Evolutionary conservation across 2,329 filamentous ascomycete species (phyloP).

Genomic region (Graphilbum fragrans): DNA sequence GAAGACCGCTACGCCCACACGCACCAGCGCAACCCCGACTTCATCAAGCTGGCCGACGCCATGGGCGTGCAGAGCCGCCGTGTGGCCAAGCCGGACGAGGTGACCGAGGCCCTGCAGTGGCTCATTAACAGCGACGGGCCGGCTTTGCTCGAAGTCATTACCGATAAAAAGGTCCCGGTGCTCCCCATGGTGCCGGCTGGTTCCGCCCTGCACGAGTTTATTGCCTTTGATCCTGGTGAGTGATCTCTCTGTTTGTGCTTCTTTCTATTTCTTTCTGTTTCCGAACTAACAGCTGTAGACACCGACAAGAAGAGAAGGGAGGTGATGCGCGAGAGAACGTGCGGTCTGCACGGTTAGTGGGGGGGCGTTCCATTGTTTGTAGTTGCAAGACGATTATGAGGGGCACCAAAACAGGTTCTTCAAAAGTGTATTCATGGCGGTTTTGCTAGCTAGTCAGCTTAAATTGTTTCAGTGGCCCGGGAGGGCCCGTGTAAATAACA

Average conservation of each 20-base stretch:
- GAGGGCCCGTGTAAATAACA: no score
- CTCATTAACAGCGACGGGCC: slow-evolving; percentile 84
- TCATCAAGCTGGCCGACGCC: slow-evolving; percentile 82
- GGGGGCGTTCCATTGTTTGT: no score
- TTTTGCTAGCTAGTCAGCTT: no score
- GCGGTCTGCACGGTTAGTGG: slow-evolving; percentile 30
- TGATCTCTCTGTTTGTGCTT: slow-evolving; percentile 9
- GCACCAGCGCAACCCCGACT: slow-evolving; percentile 91
- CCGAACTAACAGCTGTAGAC: slow-evolving; percentile 28
- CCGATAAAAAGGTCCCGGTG: slow-evolving; percentile 88
- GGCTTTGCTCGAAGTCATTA: slow-evolving; percentile 81
- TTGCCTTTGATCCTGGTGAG: slow-evolving; percentile 73
- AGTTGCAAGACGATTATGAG: no score
- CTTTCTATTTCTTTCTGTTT: background rate
- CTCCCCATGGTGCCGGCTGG: slow-evolving; percentile 93
- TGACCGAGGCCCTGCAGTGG: slow-evolving; percentile 72
- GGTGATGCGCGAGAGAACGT: slow-evolving; percentile 52
- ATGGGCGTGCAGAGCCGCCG: slow-evolving; percentile 75
- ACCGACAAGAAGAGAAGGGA: slow-evolving; percentile 58
- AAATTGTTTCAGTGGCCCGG: no score
- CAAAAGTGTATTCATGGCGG: no score
- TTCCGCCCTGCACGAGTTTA: slow-evolving; percentile 79
- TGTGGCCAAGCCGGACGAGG: slow-evolving; percentile 62
- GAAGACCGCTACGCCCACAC: slow-evolving; percentile 87
- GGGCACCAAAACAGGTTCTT: no score